Evolutionary conservation across 1,284 basidiomycete genomes (phyloP), one percentile per base, ranked within the genome.

Genomic region (Laetiporus sulphureus): DNA sequence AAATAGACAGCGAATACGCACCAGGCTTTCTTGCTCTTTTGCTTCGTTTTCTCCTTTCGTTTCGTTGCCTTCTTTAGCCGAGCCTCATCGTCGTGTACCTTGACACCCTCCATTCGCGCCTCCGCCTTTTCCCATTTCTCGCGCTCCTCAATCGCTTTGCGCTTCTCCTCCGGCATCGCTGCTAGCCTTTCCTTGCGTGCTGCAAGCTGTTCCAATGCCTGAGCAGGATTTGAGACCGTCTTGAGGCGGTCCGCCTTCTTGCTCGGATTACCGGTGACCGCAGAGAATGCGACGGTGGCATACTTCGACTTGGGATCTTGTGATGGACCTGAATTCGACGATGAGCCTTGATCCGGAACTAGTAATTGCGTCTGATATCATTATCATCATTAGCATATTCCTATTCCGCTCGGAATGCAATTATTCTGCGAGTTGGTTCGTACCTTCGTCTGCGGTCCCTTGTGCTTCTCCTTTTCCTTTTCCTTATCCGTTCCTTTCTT

Each of bases 31-130:
- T 86, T 86, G 48, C 79, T 80, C 69, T 89, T 92, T 22, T 50
- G 55, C 62, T 95, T 96, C 53, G 79, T 79, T 64, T 93, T 93
- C 64, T 94, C 92, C 54, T 86, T 83, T 60, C 87, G 71, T 72
- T 94, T 95, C 8, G 77, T 80, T 19, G 91, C 90, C 68, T 94
- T 95, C 70, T 92, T 93, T 53, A 97, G 62, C 36, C 83, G 69
- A 3, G 53, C 62, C 58, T 90, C 87, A 51, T 92, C 86, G 55
- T 96, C 92, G 38, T 77, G 77, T 22, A 96, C 79, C 64, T 95
- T 96, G 32, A 82, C 80, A 4, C 92, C 93, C 35, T 86, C 84
- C 46, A 93, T 70, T 36, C 89, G 72, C 31, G 88, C 81, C 56
- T 83, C 79, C 0, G 91, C 90, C 64, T 92, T 93, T 40, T 79